These are phyloP conservation scores for Magnaporthiopsis incrustans DNA, from an alignment of 2,329 filamentous ascomycete genomes.

Conservation along the genomic window DNA sequence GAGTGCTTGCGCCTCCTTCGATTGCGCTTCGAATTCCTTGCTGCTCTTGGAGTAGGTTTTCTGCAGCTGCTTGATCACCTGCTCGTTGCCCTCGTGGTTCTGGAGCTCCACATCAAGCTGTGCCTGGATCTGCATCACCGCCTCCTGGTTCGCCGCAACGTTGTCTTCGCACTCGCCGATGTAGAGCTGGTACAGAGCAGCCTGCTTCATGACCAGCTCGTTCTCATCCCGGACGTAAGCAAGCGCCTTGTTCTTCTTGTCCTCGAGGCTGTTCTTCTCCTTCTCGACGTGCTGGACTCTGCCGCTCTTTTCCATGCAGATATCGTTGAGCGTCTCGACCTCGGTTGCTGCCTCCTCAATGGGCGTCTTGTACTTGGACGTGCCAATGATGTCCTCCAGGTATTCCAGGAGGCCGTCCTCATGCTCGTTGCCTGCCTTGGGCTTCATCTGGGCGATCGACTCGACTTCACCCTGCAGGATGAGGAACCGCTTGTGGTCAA, in stretches of 20 bases:
- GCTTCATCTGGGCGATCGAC: conserved; percentile 98
- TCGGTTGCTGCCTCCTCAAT: conserved; percentile 91
- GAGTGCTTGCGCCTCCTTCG: conserved; percentile 71
- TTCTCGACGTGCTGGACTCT: conserved; percentile 98
- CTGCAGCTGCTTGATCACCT: conserved; percentile 82
- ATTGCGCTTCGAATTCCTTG: conserved; percentile 74
- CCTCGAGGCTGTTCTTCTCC: conserved; percentile 84
- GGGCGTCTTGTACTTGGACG: conserved; percentile 93
- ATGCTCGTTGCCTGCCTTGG: conserved; percentile 89
- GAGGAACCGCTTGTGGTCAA: conserved; percentile 96
- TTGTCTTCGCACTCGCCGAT: conserved; percentile 85
- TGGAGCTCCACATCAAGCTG: conserved; percentile 81
- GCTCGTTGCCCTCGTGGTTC: conserved; percentile 84
- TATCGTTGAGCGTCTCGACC: conserved; percentile 86
- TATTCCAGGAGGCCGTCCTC: conserved; percentile 96
- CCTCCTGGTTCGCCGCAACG: conserved; percentile 78
- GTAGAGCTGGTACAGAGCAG: conserved; percentile 86
- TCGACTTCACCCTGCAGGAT: conserved; percentile 98
- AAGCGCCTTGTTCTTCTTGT: conserved; percentile 93
- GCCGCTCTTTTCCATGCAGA: conserved; percentile 89
- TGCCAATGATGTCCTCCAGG: conserved; percentile 96
- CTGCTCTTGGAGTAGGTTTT: conserved; percentile 74
- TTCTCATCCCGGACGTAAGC: conserved; percentile 89
- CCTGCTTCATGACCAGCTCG: conserved; percentile 81
- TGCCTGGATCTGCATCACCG: conserved; percentile 82